Conservation (phyloP, 2,329 filamentous ascomycete species). For the Beauveria sp. region DNA sequence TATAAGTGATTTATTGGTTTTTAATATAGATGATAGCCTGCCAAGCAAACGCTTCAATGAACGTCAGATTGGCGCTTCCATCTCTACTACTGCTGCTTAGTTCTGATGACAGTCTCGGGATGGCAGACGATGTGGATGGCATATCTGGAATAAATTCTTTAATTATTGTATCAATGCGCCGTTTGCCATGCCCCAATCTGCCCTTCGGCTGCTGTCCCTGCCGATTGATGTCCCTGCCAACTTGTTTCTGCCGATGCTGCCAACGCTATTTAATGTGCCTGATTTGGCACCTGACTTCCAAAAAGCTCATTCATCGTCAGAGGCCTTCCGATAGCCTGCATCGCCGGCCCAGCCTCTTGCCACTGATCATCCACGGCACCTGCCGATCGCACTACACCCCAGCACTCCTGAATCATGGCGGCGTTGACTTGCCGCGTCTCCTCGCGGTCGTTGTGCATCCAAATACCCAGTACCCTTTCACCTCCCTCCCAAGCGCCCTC, state of each 20-base stretch:
- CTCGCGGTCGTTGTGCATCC: slow-evolving; percentile 45
- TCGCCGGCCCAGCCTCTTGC: slow-evolving; percentile 31
- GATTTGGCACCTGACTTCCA: slow-evolving; percentile 21
- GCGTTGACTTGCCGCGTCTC: slow-evolving; percentile 35
- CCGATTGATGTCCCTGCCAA: not conserved
- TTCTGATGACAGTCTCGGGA: no score
- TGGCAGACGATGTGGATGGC: no score
- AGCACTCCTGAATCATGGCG: slow-evolving; percentile 35
- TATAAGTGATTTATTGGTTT: slow-evolving; percentile 3
- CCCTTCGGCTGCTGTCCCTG: not conserved
- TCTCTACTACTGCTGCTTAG: not conserved
- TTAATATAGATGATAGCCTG: slow-evolving; percentile 3
- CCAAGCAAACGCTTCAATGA: not conserved
- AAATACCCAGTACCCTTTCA: slow-evolving; percentile 42
- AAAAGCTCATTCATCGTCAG: slow-evolving; percentile 41
- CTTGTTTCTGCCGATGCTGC: not conserved
- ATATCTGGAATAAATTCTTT: not conserved
- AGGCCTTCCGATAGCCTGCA: slow-evolving; percentile 36
- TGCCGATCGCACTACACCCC: slow-evolving; percentile 29
- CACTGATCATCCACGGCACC: slow-evolving; percentile 20
- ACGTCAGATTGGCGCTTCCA: not conserved
- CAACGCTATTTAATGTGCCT: slow-evolving; percentile 6
- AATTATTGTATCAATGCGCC: not conserved
- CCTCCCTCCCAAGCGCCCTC: slow-evolving; percentile 26
- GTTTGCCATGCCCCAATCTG: not conserved